A percentile compares a stretch with the other conserved stretches of the same genome.
Evolutionary conservation across 2,329 filamentous ascomycete genomes (phyloP).

Genomic region (Fusarium metavorans): DNA sequence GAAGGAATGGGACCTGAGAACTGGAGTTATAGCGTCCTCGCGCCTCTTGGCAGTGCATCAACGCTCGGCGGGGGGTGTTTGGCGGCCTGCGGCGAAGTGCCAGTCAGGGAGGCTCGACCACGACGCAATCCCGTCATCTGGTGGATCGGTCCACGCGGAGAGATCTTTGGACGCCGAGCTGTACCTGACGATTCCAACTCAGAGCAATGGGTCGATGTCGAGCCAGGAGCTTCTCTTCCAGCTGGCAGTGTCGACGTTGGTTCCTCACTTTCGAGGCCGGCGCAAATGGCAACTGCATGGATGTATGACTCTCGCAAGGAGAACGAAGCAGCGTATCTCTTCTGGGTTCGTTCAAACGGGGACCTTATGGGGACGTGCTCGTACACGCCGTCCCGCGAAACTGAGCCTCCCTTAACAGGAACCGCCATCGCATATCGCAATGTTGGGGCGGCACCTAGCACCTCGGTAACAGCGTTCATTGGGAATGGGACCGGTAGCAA

Average conservation of each 20-base stretch:
- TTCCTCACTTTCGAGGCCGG: not conserved
- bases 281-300: not conserved
- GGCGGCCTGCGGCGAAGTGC: not conserved
- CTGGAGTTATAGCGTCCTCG: not conserved
- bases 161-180: not conserved
- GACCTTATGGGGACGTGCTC: not conserved
- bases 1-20: not conserved
- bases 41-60: not conserved
- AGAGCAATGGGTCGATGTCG: not conserved
- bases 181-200: not conserved
- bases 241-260: not conserved
- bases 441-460: not conserved
- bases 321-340: not conserved
- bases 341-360: not conserved
- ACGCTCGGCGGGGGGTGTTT: not conserved
- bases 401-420: not conserved
- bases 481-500: not conserved
- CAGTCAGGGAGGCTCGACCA: not conserved
- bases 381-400: not conserved
- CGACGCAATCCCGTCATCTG: not conserved
- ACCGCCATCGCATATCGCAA: not conserved
- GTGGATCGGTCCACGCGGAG: not conserved
- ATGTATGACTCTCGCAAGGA: not conserved
- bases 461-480: not conserved
- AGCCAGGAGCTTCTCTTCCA: not conserved